A percentile compares a stretch with the other conserved stretches of the same genome.
Evolutionary conservation across 768 basidiomycete genomes (phyloP).

Genomic region (Leucocoprinus leucothites): DNA sequence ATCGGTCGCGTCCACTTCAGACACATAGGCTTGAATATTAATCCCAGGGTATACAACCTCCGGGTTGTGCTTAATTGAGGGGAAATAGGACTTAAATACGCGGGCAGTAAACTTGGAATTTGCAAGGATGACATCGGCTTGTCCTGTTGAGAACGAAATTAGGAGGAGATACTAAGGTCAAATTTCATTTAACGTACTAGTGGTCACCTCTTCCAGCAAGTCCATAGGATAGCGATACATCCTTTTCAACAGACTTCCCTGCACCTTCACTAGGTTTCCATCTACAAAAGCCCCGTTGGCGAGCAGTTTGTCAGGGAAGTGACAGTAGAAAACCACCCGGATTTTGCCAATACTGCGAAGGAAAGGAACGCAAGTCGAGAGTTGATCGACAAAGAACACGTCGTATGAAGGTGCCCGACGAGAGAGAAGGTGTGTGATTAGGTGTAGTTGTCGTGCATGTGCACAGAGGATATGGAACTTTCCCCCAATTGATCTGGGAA

Average conservation of each 20-base stretch:
- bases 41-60: constrained; percentile 96
- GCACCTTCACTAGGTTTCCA: constrained; percentile 39
- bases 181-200: constrained; percentile 48
- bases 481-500: constrained; percentile 77
- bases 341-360: constrained; percentile 62
- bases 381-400: constrained; percentile 92
- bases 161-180: neutral
- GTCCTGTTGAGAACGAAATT: constrained; percentile 43
- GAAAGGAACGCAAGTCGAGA: constrained; percentile 88
- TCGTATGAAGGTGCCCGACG: constrained; percentile 57
- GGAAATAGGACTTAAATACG: constrained; percentile 75
- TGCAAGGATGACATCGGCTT: constrained; percentile 87
- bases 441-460: constrained; percentile 83
- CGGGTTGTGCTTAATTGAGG: constrained; percentile 57
- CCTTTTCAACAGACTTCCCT: constrained; percentile 54
- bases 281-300: constrained; percentile 68
- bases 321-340: constrained; percentile 96
- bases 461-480: constrained; percentile 89
- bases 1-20: constrained; percentile 35
- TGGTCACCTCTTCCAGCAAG: constrained; percentile 85
- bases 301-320: constrained; percentile 95
- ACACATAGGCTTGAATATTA: constrained; percentile 71
- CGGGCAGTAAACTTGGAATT: constrained; percentile 91
- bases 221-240: constrained; percentile 91
- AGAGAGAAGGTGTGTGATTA: constrained; percentile 62